Conservation (phyloP, 257 asterid genomes). For the Ocimum tenuiflorum region DNA sequence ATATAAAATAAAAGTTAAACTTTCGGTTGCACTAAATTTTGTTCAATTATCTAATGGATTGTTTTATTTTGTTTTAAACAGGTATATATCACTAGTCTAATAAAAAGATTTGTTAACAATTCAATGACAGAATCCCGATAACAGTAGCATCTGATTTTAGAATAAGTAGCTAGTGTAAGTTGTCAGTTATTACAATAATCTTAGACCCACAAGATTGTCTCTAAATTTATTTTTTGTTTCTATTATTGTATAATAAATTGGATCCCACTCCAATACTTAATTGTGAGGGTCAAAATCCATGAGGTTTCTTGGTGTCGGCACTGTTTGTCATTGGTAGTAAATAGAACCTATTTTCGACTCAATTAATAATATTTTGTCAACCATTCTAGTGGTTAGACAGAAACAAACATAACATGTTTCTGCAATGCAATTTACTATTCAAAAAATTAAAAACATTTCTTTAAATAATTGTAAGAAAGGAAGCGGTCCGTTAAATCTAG, state of each 20-base stretch:
- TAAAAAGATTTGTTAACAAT: too few species aligned
- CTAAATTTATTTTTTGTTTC: too few species aligned
- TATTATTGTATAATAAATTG: not conserved
- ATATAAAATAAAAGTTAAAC: too few species aligned
- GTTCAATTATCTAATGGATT: too few species aligned
- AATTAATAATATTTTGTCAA: not conserved
- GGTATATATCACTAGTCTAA: too few species aligned
- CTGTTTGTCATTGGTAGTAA: conserved; percentile 18
- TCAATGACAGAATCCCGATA: too few species aligned
- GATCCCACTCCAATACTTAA: not conserved
- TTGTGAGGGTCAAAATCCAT: conserved; percentile 19
- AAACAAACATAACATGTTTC: conserved; percentile 16
- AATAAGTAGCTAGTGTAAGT: too few species aligned
- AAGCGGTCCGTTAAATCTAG: not conserved
- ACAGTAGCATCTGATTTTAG: too few species aligned
- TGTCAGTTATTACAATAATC: too few species aligned
- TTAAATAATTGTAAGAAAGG: not conserved
- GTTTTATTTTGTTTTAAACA: too few species aligned
- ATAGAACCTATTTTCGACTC: conserved; percentile 1
- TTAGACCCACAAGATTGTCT: too few species aligned
- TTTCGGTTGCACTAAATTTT: too few species aligned
- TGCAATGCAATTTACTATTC: not conserved
- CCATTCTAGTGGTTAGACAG: conserved; percentile 7
- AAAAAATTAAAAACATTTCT: not conserved
- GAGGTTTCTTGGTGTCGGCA: conserved; percentile 23